phyloP scores from a whole-genome alignment of 805 yeast genomes.

The Metschnikowia bowlesiae region DNA sequence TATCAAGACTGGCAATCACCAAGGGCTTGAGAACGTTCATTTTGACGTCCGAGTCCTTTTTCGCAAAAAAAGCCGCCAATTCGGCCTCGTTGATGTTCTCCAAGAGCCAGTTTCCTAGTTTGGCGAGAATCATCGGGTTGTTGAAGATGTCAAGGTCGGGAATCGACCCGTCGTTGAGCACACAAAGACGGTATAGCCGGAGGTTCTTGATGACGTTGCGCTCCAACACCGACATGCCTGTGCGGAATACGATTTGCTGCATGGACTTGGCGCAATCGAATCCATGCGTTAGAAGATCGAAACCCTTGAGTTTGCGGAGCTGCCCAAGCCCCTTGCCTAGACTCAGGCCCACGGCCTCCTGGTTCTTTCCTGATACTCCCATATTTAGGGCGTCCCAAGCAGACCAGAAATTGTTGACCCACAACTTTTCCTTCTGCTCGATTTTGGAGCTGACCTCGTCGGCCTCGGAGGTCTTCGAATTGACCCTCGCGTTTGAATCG shows the following conservation, averaged over 20 bases:
- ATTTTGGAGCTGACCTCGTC: slow-evolving; percentile 27
- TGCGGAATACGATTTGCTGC: slow-evolving; percentile 78
- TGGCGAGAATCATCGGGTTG: slow-evolving; percentile 80
- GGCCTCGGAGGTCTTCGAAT: slow-evolving; percentile 16
- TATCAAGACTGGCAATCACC: slow-evolving; percentile 80
- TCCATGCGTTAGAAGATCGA: slow-evolving; percentile 61
- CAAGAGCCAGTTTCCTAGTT: slow-evolving; percentile 86
- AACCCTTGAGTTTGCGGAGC: slow-evolving; percentile 35
- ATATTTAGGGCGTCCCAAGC: slow-evolving; percentile 52
- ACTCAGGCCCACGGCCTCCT: slow-evolving; percentile 14
- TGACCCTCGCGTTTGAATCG: slow-evolving; percentile 16
- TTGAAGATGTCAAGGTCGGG: slow-evolving; percentile 73
- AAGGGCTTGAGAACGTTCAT: slow-evolving; percentile 57
- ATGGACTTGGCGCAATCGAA: slow-evolving; percentile 76
- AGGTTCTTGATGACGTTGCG: slow-evolving; percentile 75
- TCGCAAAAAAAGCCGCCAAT: slow-evolving; percentile 23
- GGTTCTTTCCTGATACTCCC: slow-evolving; percentile 19
- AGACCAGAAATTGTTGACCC: slow-evolving; percentile 71
- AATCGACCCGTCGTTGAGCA: slow-evolving; percentile 70
- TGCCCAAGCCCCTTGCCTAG: slow-evolving; percentile 10
- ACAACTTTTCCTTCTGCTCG: slow-evolving; percentile 48
- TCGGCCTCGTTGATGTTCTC: slow-evolving; percentile 86
- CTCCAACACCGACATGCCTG: slow-evolving; percentile 88
- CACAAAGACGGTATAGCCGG: slow-evolving; percentile 78
- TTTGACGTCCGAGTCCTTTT: slow-evolving; percentile 26